Conservation (phyloP, 2,329 filamentous ascomycete species). For the Alternaria arborescens region DNA sequence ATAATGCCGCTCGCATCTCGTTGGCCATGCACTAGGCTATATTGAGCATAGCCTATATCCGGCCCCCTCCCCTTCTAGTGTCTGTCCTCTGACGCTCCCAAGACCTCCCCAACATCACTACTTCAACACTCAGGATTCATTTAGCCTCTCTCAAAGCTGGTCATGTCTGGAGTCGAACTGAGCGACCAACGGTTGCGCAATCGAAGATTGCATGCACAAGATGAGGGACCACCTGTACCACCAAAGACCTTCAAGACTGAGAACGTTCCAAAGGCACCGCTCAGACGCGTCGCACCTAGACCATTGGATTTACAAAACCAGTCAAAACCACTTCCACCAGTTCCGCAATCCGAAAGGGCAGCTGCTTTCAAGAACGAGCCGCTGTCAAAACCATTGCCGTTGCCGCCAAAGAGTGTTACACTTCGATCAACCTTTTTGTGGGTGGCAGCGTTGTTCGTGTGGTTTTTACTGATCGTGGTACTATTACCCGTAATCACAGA, state of each 20-base stretch:
- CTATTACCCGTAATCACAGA: constrained; percentile 14
- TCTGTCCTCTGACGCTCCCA: background rate
- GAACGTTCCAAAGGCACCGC: background rate
- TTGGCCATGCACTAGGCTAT: background rate
- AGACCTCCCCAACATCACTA: background rate
- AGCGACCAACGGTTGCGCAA: background rate
- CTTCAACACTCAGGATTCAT: background rate
- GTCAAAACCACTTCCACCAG: constrained; percentile 7
- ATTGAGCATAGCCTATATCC: background rate
- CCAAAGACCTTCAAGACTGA: background rate
- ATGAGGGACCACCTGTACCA: background rate
- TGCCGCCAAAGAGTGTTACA: background rate
- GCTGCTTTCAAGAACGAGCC: accelerated
- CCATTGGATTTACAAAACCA: background rate
- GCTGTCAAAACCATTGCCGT: constrained; percentile 3
- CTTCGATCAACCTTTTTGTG: constrained; percentile 3
- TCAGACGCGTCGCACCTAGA: background rate
- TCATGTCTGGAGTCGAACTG: background rate
- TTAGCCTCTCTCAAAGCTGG: background rate
- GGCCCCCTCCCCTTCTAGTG: accelerated
- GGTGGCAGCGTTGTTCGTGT: constrained; percentile 1
- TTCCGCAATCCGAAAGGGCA: background rate
- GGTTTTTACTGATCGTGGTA: constrained; percentile 10
- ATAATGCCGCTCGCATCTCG: background rate
- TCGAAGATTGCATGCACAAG: background rate